Conservation (phyloP, 768 basidiomycete species). For the Hericium rajendrae region DNA sequence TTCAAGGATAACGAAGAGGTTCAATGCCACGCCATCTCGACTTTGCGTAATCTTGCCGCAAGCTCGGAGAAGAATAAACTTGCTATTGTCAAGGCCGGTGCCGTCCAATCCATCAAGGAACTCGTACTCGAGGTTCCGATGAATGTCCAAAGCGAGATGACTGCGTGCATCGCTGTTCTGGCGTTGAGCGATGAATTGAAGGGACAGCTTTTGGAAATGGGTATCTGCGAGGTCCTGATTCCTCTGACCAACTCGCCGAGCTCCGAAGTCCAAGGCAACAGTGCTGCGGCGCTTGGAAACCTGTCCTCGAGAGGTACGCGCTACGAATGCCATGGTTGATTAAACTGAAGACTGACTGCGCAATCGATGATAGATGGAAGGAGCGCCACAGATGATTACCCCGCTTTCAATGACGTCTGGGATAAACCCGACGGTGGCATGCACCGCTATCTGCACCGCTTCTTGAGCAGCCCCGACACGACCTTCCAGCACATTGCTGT, state of each 20-base stretch:
- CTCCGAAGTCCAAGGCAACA: constrained; percentile 97
- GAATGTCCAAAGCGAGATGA: constrained; percentile 99
- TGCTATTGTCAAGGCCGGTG: constrained; percentile 95
- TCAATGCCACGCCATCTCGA: constrained; percentile 98
- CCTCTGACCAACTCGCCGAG: constrained; percentile 93
- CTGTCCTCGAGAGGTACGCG: constrained; percentile 85
- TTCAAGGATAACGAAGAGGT: constrained; percentile 99
- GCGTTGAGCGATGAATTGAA: constrained; percentile 96
- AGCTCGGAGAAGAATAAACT: constrained; percentile 97
- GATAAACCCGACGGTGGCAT: constrained; percentile 96
- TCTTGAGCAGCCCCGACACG: constrained; percentile 86
- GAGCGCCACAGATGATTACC: constrained; percentile 77
- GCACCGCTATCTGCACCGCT: constrained; percentile 89
- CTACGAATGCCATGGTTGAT: not conserved
- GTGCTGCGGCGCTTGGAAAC: constrained; percentile 95
- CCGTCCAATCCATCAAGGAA: constrained; percentile 94
- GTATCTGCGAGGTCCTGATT: constrained; percentile 94
- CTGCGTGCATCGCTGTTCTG: constrained; percentile 93
- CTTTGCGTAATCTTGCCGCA: constrained; percentile 91
- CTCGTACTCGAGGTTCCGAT: constrained; percentile 90
- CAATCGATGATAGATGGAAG: constrained; percentile 50
- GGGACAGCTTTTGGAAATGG: constrained; percentile 94
- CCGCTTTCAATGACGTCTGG: constrained; percentile 97
- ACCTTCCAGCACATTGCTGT: constrained; percentile 99
- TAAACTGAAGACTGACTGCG: not conserved